Evolutionary conservation across 441 rosid species (phyloP), one percentile per base, ranked within the genome.

Genomic region (Populus hybrid): DNA sequence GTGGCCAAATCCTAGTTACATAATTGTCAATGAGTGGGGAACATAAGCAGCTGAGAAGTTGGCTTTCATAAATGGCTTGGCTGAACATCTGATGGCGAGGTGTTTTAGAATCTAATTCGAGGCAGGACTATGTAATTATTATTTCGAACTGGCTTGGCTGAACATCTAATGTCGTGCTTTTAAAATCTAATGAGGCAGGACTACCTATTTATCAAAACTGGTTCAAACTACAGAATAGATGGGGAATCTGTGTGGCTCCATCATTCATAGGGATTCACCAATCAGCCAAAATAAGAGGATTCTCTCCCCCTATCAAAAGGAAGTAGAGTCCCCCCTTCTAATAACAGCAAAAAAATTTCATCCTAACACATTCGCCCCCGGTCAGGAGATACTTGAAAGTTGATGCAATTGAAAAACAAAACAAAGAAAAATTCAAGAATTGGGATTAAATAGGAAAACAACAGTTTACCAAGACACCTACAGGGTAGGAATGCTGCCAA

Each of bases 61-160:
- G 70, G 57, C 28, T 20, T 6, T 20, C 12, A 21, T 21, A 40
- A 59, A 70, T 46, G 4, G 16, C 75, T 30, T 36, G 32, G 57
- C 42, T 61, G 14, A 63, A 69, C 28, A 76, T 50, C 24, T 50
- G 24, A 57, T 10, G 21, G 68, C 24, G 8, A 63, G 54, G 7
- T 21, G 66, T 30, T 30, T 36, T n/a, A 71, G 70, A 71, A 70
- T 63, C 50, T 63, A 46, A 65, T 8, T 14, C 4, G 20, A 34
- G 21, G 46, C 57, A 67, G 64, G 24, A 73, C 26, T 14, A 67
- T 64, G 42, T 8, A 80, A 35, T 77, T 59, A 38, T 70, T 9
- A 26, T 70, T 74, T 24, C 18, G 70, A 50, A 63, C 16, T 24
- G 72, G 67, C 12, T 46, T 46, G 57, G 23, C 63, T 20, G 23